Base-by-base conservation (phyloP, 2,329 filamentous ascomycete genomes). In the Fusarium newnesense region DNA sequence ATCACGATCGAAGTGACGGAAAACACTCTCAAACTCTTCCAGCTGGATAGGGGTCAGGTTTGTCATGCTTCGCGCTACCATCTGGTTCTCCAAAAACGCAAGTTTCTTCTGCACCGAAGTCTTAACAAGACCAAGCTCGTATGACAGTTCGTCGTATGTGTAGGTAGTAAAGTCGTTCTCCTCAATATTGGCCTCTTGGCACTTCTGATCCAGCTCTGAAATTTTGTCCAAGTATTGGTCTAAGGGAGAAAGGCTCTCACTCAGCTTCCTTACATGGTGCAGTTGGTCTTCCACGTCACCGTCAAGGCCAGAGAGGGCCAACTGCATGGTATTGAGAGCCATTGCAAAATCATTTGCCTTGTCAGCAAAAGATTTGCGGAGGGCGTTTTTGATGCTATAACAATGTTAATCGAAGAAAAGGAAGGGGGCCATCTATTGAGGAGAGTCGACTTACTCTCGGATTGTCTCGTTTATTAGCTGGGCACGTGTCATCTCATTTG, bases 131-230 rank as follows among this genome's bases (percentile, higher is more conserved):
- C 94, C 92, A 66, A 98, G 88, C 83, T 99, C 96, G 84, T 99
- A 99, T 68, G 91, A 91, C 46, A 99, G 88, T 83, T 99, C 96
- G 80, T 99, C 96, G 81, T 98, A 96, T 15, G 96, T 97, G 84
- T 98, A 98, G 13, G 96, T 98, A n/a, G 96, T 99, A 82, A 96
- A 98, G 85, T 99, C 96, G 82, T 99, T 99, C 79, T 99, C 96
- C 83, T 99, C 96, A 73, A 99, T 98, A 81, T 99, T 98, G 70
- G 96, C 96, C 85, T 98, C 96, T 68, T 92, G 89, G 81, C 96
- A 99, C 83, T 97, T 94, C 72, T 91, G 90, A 79, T 98, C 95
- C 53, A 98, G 89, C 16, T 90, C 90, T 19, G 91, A 93, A 79
- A 99, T 98, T 72, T 94, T 93, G 72, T 94, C 91, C 44, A 99